Evolutionary conservation across 371 early-diverging fungal genomes (phyloP).

Genomic region (Actinomortierella wolfii): DNA sequence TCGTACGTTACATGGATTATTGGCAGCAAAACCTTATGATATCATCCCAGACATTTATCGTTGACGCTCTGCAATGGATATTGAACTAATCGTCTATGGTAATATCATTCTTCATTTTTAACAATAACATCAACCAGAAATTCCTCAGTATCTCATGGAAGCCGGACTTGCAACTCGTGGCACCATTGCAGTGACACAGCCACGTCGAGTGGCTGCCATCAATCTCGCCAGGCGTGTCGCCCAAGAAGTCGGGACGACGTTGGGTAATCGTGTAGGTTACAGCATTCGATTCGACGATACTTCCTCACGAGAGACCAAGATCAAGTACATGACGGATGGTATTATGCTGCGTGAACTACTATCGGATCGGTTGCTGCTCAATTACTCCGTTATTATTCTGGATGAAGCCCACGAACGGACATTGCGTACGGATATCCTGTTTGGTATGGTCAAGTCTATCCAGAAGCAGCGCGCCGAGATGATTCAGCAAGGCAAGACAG

Average conservation of each 20-base stretch:
- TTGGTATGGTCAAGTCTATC: conserved; percentile 91
- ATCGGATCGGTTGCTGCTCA: conserved; percentile 74
- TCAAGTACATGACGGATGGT: conserved; percentile 99
- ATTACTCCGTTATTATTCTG: conserved; percentile 89
- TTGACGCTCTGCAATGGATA: too few relatives aligned
- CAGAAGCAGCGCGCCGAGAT: conserved; percentile 68
- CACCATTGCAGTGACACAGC: conserved; percentile 94
- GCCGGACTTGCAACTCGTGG: conserved; percentile 69
- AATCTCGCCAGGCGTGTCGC: conserved; percentile 93
- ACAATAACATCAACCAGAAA: too few relatives aligned
- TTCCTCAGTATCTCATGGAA: conserved; percentile 89
- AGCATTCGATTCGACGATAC: conserved; percentile 96
- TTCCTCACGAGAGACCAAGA: conserved; percentile 79
- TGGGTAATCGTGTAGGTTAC: conserved; percentile 90
- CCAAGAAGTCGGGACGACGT: conserved; percentile 80
- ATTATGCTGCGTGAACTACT: conserved; percentile 95
- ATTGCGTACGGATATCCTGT: conserved; percentile 94
- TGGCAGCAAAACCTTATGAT: neutral
- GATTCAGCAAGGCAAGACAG: conserved; percentile 46
- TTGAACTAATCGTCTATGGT: neutral
- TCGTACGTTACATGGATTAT: conserved; percentile 8
- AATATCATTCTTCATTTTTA: too few relatives aligned
- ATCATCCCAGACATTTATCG: neutral
- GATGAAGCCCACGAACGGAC: conserved; percentile 99
- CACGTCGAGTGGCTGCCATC: conserved; percentile 98